Percentiles rank a stretch among this genome's conserved stretches.
phyloP scores from a whole-genome alignment of 2,329 filamentous ascomycete genomes.

The Apiospora kogelbergensis region DNA sequence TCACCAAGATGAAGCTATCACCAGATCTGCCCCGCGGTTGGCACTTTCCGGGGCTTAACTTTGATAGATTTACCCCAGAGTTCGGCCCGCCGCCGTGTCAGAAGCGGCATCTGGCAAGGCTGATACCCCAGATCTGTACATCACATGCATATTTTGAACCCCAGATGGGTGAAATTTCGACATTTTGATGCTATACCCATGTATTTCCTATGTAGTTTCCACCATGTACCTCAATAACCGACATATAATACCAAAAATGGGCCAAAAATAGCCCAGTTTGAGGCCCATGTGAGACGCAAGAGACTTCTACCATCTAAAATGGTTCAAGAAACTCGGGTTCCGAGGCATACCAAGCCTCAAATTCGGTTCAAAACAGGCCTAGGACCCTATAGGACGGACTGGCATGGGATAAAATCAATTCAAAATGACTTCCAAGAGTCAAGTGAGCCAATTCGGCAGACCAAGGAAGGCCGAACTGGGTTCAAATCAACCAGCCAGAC shows the following conservation, averaged over 20 bases:
- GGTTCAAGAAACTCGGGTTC: background rate
- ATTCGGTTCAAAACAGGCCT: background rate
- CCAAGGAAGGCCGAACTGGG: background rate
- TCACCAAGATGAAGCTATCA: constrained; percentile 16
- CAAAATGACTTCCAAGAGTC: background rate
- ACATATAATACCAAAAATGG: background rate
- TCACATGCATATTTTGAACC: constrained; percentile 3
- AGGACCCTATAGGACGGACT: background rate
- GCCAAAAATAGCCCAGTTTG: background rate
- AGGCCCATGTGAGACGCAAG: background rate
- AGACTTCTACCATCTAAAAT: background rate
- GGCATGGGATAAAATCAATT: background rate
- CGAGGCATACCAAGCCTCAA: background rate
- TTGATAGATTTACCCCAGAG: constrained; percentile 12
- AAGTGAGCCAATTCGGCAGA: background rate
- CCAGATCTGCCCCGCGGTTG: constrained; percentile 7
- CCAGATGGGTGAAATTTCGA: background rate
- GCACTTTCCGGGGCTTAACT: constrained; percentile 2
- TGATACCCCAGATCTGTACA: constrained; percentile 10
- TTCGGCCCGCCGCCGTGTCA: constrained; percentile 4
- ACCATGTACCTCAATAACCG: background rate
- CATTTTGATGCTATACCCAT: background rate
- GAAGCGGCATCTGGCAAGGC: constrained; percentile 3
- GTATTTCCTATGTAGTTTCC: background rate
- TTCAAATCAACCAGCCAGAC: background rate